Conservation (phyloP, 1,284 basidiomycete genomes). For the Melampsora occidentalis region DNA sequence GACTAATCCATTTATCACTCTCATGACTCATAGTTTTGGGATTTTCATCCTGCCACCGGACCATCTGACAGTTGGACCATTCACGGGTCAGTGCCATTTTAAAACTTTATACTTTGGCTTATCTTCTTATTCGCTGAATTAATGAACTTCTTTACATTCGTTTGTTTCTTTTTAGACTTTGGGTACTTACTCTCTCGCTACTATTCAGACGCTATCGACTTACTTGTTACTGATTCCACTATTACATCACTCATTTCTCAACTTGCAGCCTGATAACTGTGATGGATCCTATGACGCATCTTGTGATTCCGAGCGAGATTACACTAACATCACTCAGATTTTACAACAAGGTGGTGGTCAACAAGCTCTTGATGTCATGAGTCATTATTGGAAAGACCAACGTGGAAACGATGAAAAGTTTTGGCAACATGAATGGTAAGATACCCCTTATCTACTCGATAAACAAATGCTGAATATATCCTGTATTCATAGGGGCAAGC, state of each 20-base stretch:
- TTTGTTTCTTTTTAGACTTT: background rate
- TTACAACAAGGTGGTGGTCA: conserved; percentile 61
- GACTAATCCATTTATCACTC: background rate
- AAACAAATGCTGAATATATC: background rate
- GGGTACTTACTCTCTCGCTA: background rate
- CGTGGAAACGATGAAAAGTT: conserved; percentile 52
- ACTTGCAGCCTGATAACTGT: conserved; percentile 58
- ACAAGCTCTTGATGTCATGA: conserved; percentile 67
- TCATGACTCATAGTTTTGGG: conserved; percentile 61
- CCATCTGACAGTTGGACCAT: conserved; percentile 71
- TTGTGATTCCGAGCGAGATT: conserved; percentile 66
- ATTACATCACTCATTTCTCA: background rate
- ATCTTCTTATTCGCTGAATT: background rate
- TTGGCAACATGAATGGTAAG: conserved; percentile 51
- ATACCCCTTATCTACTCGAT: background rate
- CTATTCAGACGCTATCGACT: conserved; percentile 1
- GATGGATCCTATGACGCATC: conserved; percentile 64
- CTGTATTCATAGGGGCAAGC: conserved; percentile 50
- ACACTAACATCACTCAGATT: conserved; percentile 64
- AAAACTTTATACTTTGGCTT: background rate
- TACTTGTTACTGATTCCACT: conserved; percentile 13
- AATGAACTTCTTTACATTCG: background rate
- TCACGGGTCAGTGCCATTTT: conserved; percentile 58
- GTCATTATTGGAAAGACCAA: conserved; percentile 54
- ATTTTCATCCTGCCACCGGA: conserved; percentile 64